Evolutionary conservation across 169 alveolate genomes (phyloP).

Genomic region (Cyclospora cayetanensis): DNA sequence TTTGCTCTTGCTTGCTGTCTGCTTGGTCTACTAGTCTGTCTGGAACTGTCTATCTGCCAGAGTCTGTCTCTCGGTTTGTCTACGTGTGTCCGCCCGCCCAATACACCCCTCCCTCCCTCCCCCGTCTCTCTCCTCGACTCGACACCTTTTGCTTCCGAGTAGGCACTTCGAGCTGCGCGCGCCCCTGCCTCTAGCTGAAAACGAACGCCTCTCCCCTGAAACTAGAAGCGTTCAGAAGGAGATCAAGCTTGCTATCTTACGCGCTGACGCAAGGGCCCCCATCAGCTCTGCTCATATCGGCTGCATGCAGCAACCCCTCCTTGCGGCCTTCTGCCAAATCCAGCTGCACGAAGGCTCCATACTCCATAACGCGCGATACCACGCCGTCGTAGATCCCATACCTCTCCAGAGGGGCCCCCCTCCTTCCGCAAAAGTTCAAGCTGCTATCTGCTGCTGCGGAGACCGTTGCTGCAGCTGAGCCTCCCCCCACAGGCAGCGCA

Average conservation of each 20-base stretch:
- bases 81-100: too few species aligned
- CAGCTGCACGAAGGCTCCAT: constrained; percentile 83
- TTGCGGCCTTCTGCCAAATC: constrained; percentile 77
- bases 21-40: background rate
- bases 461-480: background rate
- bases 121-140: too few species aligned
- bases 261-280: constrained; percentile 44
- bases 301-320: constrained; percentile 84
- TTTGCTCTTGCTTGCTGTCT: background rate
- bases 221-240: too few species aligned
- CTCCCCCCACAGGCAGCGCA: constrained; percentile 60
- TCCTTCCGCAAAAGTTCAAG: constrained; percentile 17
- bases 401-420: constrained; percentile 64
- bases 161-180: too few species aligned
- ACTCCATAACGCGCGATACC: constrained; percentile 80
- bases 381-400: constrained; percentile 79
- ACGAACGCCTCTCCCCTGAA: too few species aligned
- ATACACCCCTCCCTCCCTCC: too few species aligned
- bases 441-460: constrained; percentile 22
- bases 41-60: background rate
- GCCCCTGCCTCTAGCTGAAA: too few species aligned
- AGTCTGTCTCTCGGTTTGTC: background rate
- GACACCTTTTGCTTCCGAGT: too few species aligned
- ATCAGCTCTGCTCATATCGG: constrained; percentile 76
- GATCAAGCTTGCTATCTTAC: too few species aligned